phyloP scores from a whole-genome alignment of 1,284 basidiomycete genomes.

The Trichosporon sp. region DNA sequence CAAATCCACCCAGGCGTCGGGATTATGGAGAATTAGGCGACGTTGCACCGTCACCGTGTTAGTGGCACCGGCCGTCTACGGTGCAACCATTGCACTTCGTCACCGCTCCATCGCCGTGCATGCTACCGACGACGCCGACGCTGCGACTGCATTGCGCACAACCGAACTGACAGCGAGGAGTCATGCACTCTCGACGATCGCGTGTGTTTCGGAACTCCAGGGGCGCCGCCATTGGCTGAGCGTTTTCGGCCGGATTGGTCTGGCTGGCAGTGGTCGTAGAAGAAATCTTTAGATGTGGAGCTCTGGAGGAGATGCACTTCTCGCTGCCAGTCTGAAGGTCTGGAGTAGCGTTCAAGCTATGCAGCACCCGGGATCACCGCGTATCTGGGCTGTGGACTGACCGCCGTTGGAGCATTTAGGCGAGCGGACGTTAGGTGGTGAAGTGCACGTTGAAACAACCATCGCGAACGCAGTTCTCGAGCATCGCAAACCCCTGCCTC shows the following conservation, averaged over 20 bases:
- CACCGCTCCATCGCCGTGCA: neutral
- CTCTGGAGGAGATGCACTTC: too few species aligned
- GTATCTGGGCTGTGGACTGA: too few species aligned
- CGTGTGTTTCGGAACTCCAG: neutral
- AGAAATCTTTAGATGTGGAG: too few species aligned
- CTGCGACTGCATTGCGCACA: neutral
- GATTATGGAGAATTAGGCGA: conserved; percentile 6
- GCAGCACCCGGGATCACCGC: too few species aligned
- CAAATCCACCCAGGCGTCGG: conserved; percentile 1
- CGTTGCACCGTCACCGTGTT: neutral
- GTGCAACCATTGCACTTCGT: neutral
- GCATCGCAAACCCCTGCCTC: too few species aligned
- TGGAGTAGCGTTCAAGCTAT: too few species aligned
- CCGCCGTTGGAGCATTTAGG: neutral
- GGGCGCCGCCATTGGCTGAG: neutral
- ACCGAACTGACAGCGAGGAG: neutral
- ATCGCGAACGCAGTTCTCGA: too few species aligned
- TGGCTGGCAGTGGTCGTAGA: too few species aligned
- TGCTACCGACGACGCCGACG: neutral
- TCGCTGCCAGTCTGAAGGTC: too few species aligned
- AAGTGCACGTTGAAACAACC: too few species aligned
- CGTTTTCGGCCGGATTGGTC: neutral
- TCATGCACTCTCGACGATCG: neutral
- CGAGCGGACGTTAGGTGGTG: neutral
- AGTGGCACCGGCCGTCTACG: neutral